Conservation (phyloP, 2,329 filamentous ascomycete species). For the Cordyceps pruinosa region DNA sequence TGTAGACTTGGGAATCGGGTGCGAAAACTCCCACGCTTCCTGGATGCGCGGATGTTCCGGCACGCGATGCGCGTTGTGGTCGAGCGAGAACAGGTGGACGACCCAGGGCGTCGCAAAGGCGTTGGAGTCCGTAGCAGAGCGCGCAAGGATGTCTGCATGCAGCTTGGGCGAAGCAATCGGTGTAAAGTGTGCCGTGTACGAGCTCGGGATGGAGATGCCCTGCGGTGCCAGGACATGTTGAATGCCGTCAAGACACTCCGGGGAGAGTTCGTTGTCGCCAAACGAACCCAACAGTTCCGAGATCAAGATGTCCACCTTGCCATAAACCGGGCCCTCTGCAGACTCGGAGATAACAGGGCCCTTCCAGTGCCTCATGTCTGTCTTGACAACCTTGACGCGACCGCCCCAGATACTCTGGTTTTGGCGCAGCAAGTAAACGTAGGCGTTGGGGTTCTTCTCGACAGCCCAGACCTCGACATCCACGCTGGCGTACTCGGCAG, state of each 20-base stretch:
- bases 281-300: slow-evolving; percentile 94
- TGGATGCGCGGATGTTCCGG: slow-evolving; percentile 60
- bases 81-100: slow-evolving; percentile 82
- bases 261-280: slow-evolving; percentile 92
- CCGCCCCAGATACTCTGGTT: slow-evolving; percentile 77
- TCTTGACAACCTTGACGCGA: slow-evolving; percentile 81
- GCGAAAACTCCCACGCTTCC: slow-evolving; percentile 72
- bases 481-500: slow-evolving; percentile 69
- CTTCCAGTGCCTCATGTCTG: slow-evolving; percentile 95
- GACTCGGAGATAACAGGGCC: slow-evolving; percentile 56
- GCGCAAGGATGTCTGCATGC: slow-evolving; percentile 68
- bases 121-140: slow-evolving; percentile 53
- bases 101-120: slow-evolving; percentile 93
- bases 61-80: slow-evolving; percentile 66
- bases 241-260: slow-evolving; percentile 92
- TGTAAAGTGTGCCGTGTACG: slow-evolving; percentile 90
- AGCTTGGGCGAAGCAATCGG: slow-evolving; percentile 85
- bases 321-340: slow-evolving; percentile 40
- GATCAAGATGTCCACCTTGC: slow-evolving; percentile 82
- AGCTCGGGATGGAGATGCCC: slow-evolving; percentile 88
- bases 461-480: slow-evolving; percentile 83
- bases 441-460: slow-evolving; percentile 98
- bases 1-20: slow-evolving; percentile 59
- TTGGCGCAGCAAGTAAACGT: slow-evolving; percentile 81
- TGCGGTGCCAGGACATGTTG: slow-evolving; percentile 78